These are phyloP conservation scores for Pilatotrama ljubarskyi DNA, from an alignment of 768 basidiomycete species.

Conservation along the genomic window DNA sequence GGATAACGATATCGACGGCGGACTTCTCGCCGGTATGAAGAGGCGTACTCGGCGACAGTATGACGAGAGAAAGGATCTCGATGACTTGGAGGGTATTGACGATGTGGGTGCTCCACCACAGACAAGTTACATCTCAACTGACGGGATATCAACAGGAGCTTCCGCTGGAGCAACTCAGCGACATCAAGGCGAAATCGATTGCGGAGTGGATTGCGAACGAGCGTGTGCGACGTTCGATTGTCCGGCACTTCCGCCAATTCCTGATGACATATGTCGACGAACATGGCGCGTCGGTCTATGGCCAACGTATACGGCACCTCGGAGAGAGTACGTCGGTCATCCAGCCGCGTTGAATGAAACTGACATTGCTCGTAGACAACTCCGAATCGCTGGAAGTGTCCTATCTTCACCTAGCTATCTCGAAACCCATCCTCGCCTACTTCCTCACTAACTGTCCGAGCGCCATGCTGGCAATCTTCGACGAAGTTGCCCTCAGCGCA, in stretches of 20 bases:
- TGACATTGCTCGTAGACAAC: constrained; percentile 60
- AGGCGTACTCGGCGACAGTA: constrained; percentile 86
- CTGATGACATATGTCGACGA: constrained; percentile 96
- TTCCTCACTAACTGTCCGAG: constrained; percentile 95
- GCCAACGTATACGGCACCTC: constrained; percentile 86
- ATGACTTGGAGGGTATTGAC: constrained; percentile 88
- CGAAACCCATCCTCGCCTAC: constrained; percentile 95
- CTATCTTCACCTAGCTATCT: constrained; percentile 88
- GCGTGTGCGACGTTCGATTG: constrained; percentile 85
- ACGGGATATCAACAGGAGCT: constrained; percentile 67
- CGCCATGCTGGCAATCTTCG: constrained; percentile 92
- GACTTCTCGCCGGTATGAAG: constrained; percentile 70
- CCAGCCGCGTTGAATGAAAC: neutral
- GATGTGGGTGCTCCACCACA: constrained; percentile 57
- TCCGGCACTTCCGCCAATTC: constrained; percentile 92
- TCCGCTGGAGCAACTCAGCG: constrained; percentile 92
- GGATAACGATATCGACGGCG: constrained; percentile 62
- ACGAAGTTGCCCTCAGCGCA: constrained; percentile 90
- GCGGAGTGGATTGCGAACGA: constrained; percentile 97
- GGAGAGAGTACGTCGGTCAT: constrained; percentile 76
- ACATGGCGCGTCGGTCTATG: constrained; percentile 88
- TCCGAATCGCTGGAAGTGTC: constrained; percentile 97
- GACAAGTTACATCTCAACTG: neutral
- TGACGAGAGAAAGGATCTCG: constrained; percentile 87
- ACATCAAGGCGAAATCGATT: constrained; percentile 97